Evolutionary conservation across 768 basidiomycete species (phyloP), one percentile per base, ranked within the genome.

Genomic region (Strobilomyces confusus): DNA sequence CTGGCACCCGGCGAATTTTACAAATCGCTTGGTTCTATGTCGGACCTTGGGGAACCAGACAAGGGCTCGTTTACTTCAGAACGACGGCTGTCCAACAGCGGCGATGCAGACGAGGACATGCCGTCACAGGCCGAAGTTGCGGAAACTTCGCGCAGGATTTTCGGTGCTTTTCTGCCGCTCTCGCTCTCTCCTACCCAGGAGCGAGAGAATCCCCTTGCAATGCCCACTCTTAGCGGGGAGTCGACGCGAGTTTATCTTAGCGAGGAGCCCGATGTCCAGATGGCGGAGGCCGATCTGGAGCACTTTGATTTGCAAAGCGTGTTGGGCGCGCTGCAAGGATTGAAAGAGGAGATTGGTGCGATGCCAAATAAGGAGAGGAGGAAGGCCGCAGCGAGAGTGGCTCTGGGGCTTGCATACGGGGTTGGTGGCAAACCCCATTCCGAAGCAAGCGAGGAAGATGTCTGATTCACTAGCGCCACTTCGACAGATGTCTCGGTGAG

Each of bases 291-390:
- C 55, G 73, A 74, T 57, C 69, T 74, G 48, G 75, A 73, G 41
- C 63, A 73, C 29, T 86, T 89, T 64, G 88, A 90, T 69, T 64
- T 90, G 51, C 75, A 80, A 25, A 70, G 73, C 44, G 81, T 89
- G 32, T 63, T 90, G 9, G 74, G 74, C 17, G 78, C 80, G 1
- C 72, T 91, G 32, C 81, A 87, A 60, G 79, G 78, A 46, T 80
- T 89, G 78, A 87, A 87, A 64, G 80, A 80, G 22, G 87, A 91
- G 72, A 89, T 91, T 58, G 76, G 82, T 22, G 77, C 73, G 12
- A 87, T 91, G 71, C 70, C 74, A 6, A 76, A 84, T 58, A 75
- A 74, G 22, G 86, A 86, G 69, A 74, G 82, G 58, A 73, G 84
- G 59, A 79, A 73, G 60, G 83, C 87, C 23, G 89, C 89, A 0